These are phyloP conservation scores for Polytrichum formosum DNA, from an alignment of 225 moss, liverwort and hornwort genomes.

Conservation along the genomic window DNA sequence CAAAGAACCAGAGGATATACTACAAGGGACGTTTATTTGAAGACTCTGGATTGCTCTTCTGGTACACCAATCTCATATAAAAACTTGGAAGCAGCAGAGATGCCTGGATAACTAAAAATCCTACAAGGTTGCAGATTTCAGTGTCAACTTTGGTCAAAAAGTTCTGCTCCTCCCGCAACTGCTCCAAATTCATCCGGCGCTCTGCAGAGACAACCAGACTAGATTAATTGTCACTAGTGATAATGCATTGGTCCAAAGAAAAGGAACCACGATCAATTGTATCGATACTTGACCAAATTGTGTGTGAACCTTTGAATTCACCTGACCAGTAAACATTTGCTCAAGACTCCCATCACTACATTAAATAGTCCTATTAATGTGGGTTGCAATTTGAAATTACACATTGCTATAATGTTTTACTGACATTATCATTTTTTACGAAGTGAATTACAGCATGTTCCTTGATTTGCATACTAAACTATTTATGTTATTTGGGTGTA, in stretches of 20 bases:
- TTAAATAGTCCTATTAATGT: no score
- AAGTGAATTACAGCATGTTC: no score
- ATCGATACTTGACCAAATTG: neutral
- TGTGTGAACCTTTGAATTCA: neutral
- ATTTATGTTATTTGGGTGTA: no score
- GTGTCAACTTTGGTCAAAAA: constrained; percentile 23
- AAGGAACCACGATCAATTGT: neutral
- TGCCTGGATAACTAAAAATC: constrained; percentile 33
- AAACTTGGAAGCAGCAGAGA: constrained; percentile 31
- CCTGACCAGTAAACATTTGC: no score
- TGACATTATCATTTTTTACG: no score
- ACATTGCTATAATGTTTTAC: no score
- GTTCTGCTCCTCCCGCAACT: constrained; percentile 30
- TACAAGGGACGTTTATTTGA: constrained; percentile 34
- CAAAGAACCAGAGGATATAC: constrained; percentile 23
- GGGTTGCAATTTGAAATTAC: no score
- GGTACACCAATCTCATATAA: constrained; percentile 53
- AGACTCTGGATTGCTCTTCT: constrained; percentile 30
- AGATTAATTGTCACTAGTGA: neutral
- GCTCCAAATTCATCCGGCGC: constrained; percentile 33
- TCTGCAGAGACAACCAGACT: constrained; percentile 24
- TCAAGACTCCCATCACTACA: no score
- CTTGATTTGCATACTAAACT: no score
- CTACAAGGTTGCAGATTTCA: constrained; percentile 20
- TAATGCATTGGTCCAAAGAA: neutral